Conservation (phyloP, 2,329 filamentous ascomycete genomes). For the Fusarium sp. region DNA sequence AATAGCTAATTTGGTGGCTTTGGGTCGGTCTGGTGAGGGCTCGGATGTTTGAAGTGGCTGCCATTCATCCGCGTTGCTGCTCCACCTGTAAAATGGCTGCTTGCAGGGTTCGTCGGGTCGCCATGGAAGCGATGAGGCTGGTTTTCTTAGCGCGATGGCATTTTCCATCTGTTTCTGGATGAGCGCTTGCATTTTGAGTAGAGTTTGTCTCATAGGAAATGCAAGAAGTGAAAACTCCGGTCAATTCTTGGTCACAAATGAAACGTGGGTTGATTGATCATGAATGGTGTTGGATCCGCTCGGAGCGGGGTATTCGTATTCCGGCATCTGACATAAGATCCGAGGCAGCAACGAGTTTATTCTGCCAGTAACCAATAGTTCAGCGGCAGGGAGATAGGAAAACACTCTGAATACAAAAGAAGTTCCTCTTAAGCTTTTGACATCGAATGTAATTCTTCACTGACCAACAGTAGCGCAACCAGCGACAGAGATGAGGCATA, state of each 20-base stretch:
- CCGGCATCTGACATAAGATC: not conserved
- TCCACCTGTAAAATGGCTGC: not conserved
- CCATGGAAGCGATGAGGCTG: not conserved
- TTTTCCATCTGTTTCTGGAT: not conserved
- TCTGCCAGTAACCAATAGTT: not conserved
- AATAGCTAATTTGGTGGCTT: constrained; percentile 40
- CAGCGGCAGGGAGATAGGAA: rapidly evolving
- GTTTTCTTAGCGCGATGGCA: not conserved
- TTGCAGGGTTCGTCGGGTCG: not conserved
- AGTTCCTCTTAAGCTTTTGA: rapidly evolving
- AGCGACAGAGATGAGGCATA: rapidly evolving
- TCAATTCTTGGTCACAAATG: rapidly evolving
- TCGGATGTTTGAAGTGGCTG: not conserved
- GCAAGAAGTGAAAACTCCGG: rapidly evolving
- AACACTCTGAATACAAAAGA: rapidly evolving
- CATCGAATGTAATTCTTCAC: too few species aligned
- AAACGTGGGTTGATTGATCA: too few species aligned
- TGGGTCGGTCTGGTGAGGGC: rapidly evolving
- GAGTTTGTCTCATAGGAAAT: rapidly evolving
- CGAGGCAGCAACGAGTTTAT: not conserved
- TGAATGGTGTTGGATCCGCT: too few species aligned
- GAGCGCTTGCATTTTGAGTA: not conserved
- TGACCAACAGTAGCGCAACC: too few species aligned
- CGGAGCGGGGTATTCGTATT: constrained; percentile 4
- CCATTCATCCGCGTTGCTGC: not conserved